Evolutionary conservation across 306 rosid genomes (phyloP), one percentile per base, ranked within the genome.

Genomic region (Vachellia collinsii): DNA sequence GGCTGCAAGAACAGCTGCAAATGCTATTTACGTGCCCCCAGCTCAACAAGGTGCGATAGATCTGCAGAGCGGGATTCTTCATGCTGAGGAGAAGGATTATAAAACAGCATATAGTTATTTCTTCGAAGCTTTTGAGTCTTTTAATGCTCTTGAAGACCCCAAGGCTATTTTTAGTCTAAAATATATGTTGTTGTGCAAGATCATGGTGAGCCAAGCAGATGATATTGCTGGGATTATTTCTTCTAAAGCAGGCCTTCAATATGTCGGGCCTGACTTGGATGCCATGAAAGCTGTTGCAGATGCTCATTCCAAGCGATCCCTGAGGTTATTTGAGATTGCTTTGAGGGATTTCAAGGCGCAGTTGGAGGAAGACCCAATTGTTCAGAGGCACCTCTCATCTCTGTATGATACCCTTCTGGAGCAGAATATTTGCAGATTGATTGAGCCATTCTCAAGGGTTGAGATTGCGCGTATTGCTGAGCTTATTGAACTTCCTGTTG

Each of bases 251-350:
- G 97, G 97, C 4, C 82, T 94, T 80, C 91, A 89, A 78, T 94
- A 88, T 67, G 86, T 92, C 77, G 98, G 98, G 11, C 93, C 91
- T 37, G 97, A 94, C 84, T 83, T 94, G 85, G 98, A 94, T 86
- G 98, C 98, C 42, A 94, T 94, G 98, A 94, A 92, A 85, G 97
- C 97, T 43, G 98, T 94, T 48, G 97, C 98, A 5, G 97, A 92
- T 78, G 98, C 98, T 37, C 88, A 94, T 86, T 91, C 97, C 1
- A 94, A 94, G 80, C 91, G 97, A 64, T 94, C 98, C 59, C 85
- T 94, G 51, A 92, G 87, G 86, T 89, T 94, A 70, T 94, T 94
- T 22, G 97, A 94, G 87, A 85, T 83, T 73, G 94, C 98, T 70
- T 81, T 92, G 83, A 74, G 90, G 53, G 92, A 86, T 82, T 94